Conservation (phyloP, 345 rosid genomes). For the Balakata baccata region DNA sequence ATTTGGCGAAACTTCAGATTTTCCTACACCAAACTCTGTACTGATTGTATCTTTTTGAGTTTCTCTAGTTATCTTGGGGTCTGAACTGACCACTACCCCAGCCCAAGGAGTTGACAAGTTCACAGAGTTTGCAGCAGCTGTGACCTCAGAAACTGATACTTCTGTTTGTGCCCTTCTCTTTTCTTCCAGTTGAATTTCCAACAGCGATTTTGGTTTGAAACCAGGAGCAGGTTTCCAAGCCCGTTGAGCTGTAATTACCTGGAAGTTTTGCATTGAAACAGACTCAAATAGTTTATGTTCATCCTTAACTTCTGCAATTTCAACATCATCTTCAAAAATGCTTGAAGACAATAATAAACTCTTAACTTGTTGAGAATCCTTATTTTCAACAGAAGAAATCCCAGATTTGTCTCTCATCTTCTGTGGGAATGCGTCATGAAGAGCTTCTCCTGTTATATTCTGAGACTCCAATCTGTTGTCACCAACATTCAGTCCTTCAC, state of each 20-base stretch:
- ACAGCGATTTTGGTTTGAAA: conserved; percentile 80
- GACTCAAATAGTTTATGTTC: conserved; percentile 29
- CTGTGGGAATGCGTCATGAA: conserved; percentile 23
- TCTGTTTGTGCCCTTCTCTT: conserved; percentile 62
- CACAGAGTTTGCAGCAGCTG: conserved; percentile 37
- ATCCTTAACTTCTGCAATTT: conserved; percentile 33
- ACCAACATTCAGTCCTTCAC: conserved; percentile 34
- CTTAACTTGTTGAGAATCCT: conserved; percentile 35
- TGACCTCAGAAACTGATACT: conserved; percentile 51
- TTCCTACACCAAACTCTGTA: conserved; percentile 36
- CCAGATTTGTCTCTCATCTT: conserved; percentile 32
- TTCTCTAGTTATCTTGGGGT: conserved; percentile 47
- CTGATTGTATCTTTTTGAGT: conserved; percentile 35
- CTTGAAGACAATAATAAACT: conserved; percentile 28
- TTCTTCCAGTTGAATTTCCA: conserved; percentile 98
- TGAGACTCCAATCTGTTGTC: conserved; percentile 28
- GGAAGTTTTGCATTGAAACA: conserved; percentile 31
- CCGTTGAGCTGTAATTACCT: conserved; percentile 41
- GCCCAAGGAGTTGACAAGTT: conserved; percentile 65
- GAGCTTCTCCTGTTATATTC: conserved; percentile 20
- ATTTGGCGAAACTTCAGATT: conserved; percentile 41
- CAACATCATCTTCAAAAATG: conserved; percentile 32
- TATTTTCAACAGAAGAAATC: conserved; percentile 26
- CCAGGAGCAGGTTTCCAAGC: conserved; percentile 99
- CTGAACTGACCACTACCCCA: conserved; percentile 61